Evolutionary conservation across 2,329 filamentous ascomycete genomes (phyloP), one percentile per base, ranked within the genome.

Genomic region (Sporothrix phasma): DNA sequence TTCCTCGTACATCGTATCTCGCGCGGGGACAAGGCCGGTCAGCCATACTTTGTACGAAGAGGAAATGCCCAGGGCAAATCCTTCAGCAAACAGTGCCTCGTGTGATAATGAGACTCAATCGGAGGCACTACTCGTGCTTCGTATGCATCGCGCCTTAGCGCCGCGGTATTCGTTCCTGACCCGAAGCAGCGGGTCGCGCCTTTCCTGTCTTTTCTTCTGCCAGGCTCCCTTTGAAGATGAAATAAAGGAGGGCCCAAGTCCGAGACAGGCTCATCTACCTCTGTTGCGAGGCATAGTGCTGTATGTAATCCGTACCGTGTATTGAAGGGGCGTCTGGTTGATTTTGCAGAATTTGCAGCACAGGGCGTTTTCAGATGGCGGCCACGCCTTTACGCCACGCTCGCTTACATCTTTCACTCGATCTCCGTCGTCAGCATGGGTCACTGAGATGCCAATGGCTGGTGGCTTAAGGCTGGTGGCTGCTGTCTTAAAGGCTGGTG

Each of bases 81-180:
- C n/a, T n/a, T n/a, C n/a, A n/a, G n/a, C n/a, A n/a, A n/a, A n/a
- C n/a, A n/a, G n/a, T n/a, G n/a, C n/a, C n/a, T n/a, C n/a, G n/a
- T n/a, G 24, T 11, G 43, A 62, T n/a, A 62, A 62, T 62, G 56
- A 64, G 46, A 64, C 31, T 47, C n/a, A 29, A 51, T 29, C 24
- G 24, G 53, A 13, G 34, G 22, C 17, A 45, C 34, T 17, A 46
- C 34, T 37, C 34, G 34, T 37, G 34, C 34, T 3, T 37, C 34
- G 34, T n/a, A n/a, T n/a, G 17, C 6, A 34, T 60, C 45, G 46
- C 34, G 39, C 41, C 51, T 43, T 59, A 60, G 60, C 53, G 60
- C 43, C 49, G 53, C 64, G 64, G 64, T 37, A 59, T 65, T 53
- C 10, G 13, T 59, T 62, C 64, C 64, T 62, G 46, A 34, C 29